Percentiles rank a stretch among this genome's conserved stretches.
phyloP scores from a whole-genome alignment of 257 asterid species.

The Asclepias syriaca region DNA sequence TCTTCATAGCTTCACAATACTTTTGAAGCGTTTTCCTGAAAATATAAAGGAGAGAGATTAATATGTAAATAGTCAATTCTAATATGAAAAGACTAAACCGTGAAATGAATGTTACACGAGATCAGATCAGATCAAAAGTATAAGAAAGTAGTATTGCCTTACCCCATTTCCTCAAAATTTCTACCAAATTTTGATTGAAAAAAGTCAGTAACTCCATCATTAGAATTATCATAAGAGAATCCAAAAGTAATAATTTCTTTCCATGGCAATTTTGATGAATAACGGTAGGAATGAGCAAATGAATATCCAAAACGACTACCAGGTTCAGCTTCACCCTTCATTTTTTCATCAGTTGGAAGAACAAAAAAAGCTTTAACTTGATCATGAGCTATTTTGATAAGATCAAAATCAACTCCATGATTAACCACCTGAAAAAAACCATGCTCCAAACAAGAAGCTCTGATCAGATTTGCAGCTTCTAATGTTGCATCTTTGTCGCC shows the following conservation, averaged over 20 bases:
- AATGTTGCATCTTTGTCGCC: slow-evolving; percentile 31
- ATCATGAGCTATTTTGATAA: slow-evolving; percentile 30
- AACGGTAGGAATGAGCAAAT: slow-evolving; percentile 62
- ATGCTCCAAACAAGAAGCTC: slow-evolving; percentile 43
- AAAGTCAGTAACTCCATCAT: slow-evolving; percentile 29
- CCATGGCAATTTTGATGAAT: slow-evolving; percentile 59
- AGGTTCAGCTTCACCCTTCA: slow-evolving; percentile 19
- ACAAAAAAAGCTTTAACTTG: slow-evolving; percentile 47
- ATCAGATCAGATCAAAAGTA: no score
- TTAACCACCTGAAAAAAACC: slow-evolving; percentile 77
- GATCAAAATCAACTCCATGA: slow-evolving; percentile 53
- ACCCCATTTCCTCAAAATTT: slow-evolving; percentile 55
- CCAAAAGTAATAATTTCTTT: slow-evolving; percentile 64
- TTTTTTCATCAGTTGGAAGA: slow-evolving; percentile 40
- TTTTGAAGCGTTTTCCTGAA: slow-evolving; percentile 39
- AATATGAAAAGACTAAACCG: no score
- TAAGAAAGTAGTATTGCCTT: not conserved
- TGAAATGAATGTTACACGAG: no score
- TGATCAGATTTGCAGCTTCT: slow-evolving; percentile 31
- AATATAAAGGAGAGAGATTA: no score
- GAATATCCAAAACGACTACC: slow-evolving; percentile 65
- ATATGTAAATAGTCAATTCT: not conserved
- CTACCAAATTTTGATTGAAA: slow-evolving; percentile 40
- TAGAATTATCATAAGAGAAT: slow-evolving; percentile 29
- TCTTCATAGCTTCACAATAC: slow-evolving; percentile 33